These are phyloP conservation scores for Cicer judaicum DNA, from an alignment of 306 rosid species.

Conservation along the genomic window DNA sequence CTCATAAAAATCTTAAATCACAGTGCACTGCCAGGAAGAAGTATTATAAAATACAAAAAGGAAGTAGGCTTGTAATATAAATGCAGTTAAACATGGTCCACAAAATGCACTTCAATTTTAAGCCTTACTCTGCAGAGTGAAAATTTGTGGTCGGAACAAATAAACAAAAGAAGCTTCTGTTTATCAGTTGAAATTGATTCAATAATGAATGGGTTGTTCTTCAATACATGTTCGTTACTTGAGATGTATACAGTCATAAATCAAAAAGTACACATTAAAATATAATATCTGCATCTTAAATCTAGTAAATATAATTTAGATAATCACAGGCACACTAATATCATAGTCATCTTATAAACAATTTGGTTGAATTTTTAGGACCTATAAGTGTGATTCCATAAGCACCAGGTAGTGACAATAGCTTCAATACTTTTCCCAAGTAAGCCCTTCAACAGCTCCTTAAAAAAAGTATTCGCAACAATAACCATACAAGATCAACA, in stretches of 20 bases:
- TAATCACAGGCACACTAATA: background rate
- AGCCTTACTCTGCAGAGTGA: no score
- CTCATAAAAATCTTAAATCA: background rate
- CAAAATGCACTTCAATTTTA: no score
- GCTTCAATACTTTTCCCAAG: slow-evolving; percentile 74
- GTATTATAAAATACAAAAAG: background rate
- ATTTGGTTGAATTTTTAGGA: slow-evolving; percentile 54
- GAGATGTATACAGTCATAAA: slow-evolving; percentile 31
- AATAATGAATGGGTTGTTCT: background rate
- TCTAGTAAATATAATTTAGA: slow-evolving; percentile 17
- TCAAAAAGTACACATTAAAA: background rate
- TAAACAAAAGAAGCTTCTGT: no score
- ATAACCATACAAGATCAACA: no score
- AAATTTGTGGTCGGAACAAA: no score
- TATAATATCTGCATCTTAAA: slow-evolving; percentile 24
- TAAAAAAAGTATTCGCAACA: no score
- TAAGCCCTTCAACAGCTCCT: slow-evolving; percentile 56
- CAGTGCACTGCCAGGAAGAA: background rate
- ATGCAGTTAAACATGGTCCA: background rate
- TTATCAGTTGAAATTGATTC: background rate
- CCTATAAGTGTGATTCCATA: slow-evolving; percentile 68
- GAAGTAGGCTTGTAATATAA: background rate
- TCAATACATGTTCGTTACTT: background rate
- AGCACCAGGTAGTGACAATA: slow-evolving; percentile 71
- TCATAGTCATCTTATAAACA: slow-evolving; percentile 46